Percentiles rank a stretch among this genome's conserved stretches.
Evolutionary conservation across 2,329 filamentous ascomycete genomes (phyloP).

Genomic region (Fusarium nelsonii): DNA sequence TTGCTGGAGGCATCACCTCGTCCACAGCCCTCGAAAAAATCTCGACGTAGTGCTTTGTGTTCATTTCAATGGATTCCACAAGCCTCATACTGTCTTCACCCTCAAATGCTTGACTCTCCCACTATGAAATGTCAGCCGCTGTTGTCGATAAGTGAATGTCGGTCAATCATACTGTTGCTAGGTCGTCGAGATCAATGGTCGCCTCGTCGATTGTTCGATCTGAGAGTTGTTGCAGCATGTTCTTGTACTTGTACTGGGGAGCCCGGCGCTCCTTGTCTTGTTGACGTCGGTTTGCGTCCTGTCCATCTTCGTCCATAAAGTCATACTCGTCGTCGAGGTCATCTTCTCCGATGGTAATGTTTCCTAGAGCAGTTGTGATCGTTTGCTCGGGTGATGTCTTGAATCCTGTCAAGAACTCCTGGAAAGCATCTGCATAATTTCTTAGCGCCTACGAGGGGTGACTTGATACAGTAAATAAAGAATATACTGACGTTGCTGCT

Average conservation of each 20-base stretch:
- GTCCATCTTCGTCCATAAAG: constrained; percentile 86
- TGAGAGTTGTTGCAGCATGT: constrained; percentile 86
- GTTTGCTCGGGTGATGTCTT: constrained; percentile 80
- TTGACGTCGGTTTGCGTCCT: constrained; percentile 64
- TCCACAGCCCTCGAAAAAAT: constrained; percentile 90
- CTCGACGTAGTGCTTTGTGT: constrained; percentile 96
- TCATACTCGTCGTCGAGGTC: constrained; percentile 91
- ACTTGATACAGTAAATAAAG: constrained; percentile 3
- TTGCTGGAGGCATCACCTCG: constrained; percentile 83
- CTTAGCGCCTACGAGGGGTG: constrained; percentile 46
- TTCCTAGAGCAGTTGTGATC: constrained; percentile 84
- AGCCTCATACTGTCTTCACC: constrained; percentile 75
- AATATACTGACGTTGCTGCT: constrained; percentile 77
- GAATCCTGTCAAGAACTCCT: constrained; percentile 89
- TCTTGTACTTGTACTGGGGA: constrained; percentile 87
- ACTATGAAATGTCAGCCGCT: constrained; percentile 63
- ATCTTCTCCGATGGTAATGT: constrained; percentile 88
- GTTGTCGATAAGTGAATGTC: neutral
- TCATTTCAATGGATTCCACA: constrained; percentile 86
- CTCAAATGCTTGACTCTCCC: constrained; percentile 72
- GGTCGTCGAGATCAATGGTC: constrained; percentile 88
- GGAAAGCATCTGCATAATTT: constrained; percentile 74
- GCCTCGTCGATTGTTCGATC: constrained; percentile 83
- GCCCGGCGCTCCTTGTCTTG: constrained; percentile 63
- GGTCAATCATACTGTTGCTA: constrained; percentile 72